These are phyloP conservation scores for Magnolia officinalis DNA, from an alignment of 164 flowering plant genomes.

Conservation along the genomic window DNA sequence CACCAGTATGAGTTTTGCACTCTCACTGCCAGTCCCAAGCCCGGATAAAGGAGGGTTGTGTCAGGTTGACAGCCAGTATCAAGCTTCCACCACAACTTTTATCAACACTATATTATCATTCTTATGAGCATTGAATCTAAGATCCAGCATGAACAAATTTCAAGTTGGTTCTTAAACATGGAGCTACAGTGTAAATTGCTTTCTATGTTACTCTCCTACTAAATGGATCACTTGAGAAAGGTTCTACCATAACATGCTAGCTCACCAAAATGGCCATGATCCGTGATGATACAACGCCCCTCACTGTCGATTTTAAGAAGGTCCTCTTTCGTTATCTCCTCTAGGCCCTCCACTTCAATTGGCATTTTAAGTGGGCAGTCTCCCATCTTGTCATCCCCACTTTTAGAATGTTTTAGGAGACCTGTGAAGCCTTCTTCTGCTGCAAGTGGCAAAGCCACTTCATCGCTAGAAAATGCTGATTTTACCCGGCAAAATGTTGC, in stretches of 20 bases:
- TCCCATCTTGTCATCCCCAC: slow-evolving; percentile 19
- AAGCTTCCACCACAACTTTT: neutral
- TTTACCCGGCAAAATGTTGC: slow-evolving; percentile 95
- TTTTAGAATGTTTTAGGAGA: slow-evolving; percentile 36
- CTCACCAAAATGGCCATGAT: slow-evolving; percentile 95
- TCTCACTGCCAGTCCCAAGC: neutral
- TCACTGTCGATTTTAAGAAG: slow-evolving; percentile 78
- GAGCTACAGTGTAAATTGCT: neutral
- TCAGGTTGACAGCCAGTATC: too few relatives aligned
- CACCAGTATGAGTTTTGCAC: neutral
- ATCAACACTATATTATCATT: neutral
- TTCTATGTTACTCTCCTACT: neutral
- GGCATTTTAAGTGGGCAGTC: slow-evolving; percentile 16
- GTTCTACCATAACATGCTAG: neutral
- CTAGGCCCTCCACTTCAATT: slow-evolving; percentile 43
- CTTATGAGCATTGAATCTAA: neutral
- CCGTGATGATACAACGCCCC: slow-evolving; percentile 95
- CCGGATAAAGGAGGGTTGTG: neutral
- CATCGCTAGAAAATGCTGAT: slow-evolving; percentile 77
- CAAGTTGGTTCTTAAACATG: neutral
- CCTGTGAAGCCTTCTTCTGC: slow-evolving; percentile 97
- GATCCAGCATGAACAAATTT: neutral
- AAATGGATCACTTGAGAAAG: neutral
- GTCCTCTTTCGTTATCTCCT: slow-evolving; percentile 53
- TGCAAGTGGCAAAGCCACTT: slow-evolving; percentile 78